Evolutionary conservation across 495 filamentous ascomycete species (phyloP).

Genomic region (Penicillium argentinense): DNA sequence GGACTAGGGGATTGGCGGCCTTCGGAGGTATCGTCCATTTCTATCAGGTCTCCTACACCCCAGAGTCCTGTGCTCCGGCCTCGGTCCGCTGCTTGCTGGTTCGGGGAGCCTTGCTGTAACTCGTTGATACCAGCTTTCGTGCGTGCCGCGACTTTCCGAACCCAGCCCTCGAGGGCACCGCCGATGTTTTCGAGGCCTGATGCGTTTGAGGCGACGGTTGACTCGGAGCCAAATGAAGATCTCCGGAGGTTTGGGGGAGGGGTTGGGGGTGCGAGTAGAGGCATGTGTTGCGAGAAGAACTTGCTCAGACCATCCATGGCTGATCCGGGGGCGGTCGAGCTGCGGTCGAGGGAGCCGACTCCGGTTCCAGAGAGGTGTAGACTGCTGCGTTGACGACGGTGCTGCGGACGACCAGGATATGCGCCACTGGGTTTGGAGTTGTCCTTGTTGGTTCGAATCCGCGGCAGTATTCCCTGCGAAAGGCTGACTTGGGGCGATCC

Average conservation of each 20-base stretch:
- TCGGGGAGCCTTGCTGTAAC: slow-evolving; percentile 34
- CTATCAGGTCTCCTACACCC: slow-evolving; percentile 74
- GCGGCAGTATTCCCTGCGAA: slow-evolving; percentile 22
- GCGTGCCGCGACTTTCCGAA: slow-evolving; percentile 69
- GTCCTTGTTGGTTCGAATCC: slow-evolving; percentile 20
- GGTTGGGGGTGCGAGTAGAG: slow-evolving; percentile 57
- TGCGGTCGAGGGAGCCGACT: slow-evolving; percentile 73
- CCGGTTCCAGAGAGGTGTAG: slow-evolving; percentile 70
- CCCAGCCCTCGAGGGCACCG: slow-evolving; percentile 83
- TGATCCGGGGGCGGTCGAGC: slow-evolving; percentile 71
- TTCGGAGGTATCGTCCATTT: slow-evolving; percentile 66
- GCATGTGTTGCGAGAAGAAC: slow-evolving; percentile 74
- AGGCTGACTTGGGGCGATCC: slow-evolving; percentile 30
- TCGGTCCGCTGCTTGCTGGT: slow-evolving; percentile 30
- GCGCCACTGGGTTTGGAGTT: slow-evolving; percentile 17
- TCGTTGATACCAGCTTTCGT: slow-evolving; percentile 43
- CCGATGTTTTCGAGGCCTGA: slow-evolving; percentile 78
- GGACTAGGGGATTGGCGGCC: slow-evolving; percentile 25
- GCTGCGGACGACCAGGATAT: slow-evolving; percentile 23
- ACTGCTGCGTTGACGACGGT: slow-evolving; percentile 44
- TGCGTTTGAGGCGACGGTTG: slow-evolving; percentile 41
- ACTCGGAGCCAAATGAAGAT: slow-evolving; percentile 43
- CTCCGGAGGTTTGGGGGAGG: slow-evolving; percentile 30
- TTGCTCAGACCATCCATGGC: slow-evolving; percentile 77
- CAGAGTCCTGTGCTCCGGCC: slow-evolving; percentile 36